Base-by-base conservation (phyloP, 305 asterid species). In the Striga hermonthica region DNA sequence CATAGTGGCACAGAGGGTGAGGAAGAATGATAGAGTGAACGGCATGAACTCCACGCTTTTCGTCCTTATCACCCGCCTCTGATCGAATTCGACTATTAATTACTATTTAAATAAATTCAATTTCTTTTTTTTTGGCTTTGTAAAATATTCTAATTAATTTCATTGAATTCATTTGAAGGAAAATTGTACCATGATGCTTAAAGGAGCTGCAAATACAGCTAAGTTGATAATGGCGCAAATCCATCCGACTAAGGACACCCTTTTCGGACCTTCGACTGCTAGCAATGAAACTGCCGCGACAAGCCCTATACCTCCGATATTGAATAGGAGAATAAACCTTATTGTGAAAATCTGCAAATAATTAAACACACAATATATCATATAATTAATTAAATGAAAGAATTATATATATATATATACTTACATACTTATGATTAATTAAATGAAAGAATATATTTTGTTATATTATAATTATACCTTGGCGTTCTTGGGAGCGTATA, bases 21-120 rank as follows among this genome's bases (percentile, higher is more conserved):
- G 87, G 78, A 74, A 87, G 49, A 87, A 68, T 7, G 95, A 87
- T 13, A 85, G 75, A 62, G 69, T 70, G 70, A 88, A 79, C 5
- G 90, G 90, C 95, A 88, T 85, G 67, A 70, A 88, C 83, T 88
- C 88, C 9, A 85, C 88, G 7, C 92, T 85, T 72, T 77, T 83
- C 4, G 93, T 87, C 66, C 66, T 71, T 16, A 85, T 80, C 14
- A 87, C 93, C 47, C 31, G 80, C 57, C 80, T 79, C 95, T 87
- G 77, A 36, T 36, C 56, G 15, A 56, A 14, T 4, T 10, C 2
- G 31, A 22, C 31, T 22, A 22, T 22, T 22, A 22, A 44, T n/a
- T n/a, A n/a, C n/a, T n/a, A n/a, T n/a, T n/a, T n/a, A n/a, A n/a
- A n/a, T n/a, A n/a, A n/a, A n/a, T n/a, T n/a, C n/a, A n/a, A n/a